These are phyloP conservation scores for Penicillium capsulatum DNA, from an alignment of 2,329 filamentous ascomycete species.

Conservation along the genomic window DNA sequence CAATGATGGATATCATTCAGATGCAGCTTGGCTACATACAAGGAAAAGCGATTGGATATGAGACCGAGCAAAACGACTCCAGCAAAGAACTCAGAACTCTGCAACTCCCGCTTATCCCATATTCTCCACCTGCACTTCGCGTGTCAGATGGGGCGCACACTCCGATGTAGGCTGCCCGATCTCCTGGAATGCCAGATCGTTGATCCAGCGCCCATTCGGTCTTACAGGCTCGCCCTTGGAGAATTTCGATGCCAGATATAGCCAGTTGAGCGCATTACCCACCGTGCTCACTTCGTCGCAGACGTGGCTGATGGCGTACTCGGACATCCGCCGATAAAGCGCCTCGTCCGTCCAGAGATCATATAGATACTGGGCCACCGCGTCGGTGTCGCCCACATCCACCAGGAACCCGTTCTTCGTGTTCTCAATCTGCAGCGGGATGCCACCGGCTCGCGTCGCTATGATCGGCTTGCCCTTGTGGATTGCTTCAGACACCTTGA, in stretches of 20 bases:
- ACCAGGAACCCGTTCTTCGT: slow-evolving; percentile 70
- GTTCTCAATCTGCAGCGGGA: slow-evolving; percentile 72
- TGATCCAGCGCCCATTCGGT: slow-evolving; percentile 64
- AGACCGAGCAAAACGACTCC: not conserved
- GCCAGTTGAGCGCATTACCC: slow-evolving; percentile 71
- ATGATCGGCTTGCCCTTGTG: slow-evolving; percentile 77
- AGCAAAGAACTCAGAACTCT: not conserved
- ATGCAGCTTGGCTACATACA: not conserved
- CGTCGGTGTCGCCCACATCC: slow-evolving; percentile 63
- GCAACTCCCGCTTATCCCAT: slow-evolving; percentile 18
- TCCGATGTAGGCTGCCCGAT: slow-evolving; percentile 57
- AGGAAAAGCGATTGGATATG: not conserved
- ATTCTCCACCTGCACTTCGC: slow-evolving; percentile 27
- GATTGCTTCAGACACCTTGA: slow-evolving; percentile 79
- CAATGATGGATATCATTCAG: not conserved
- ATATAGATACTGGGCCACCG: slow-evolving; percentile 64
- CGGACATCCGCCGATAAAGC: slow-evolving; percentile 63
- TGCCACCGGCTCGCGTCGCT: slow-evolving; percentile 70
- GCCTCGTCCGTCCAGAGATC: slow-evolving; percentile 62
- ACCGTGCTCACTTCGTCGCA: slow-evolving; percentile 80
- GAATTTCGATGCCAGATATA: slow-evolving; percentile 69
- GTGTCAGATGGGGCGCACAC: slow-evolving; percentile 56
- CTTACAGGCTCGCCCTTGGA: slow-evolving; percentile 54
- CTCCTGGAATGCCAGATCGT: slow-evolving; percentile 66
- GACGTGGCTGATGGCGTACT: slow-evolving; percentile 61